Evolutionary conservation across 768 basidiomycete genomes (phyloP).

Genomic region (Rhodotorula babjevae): DNA sequence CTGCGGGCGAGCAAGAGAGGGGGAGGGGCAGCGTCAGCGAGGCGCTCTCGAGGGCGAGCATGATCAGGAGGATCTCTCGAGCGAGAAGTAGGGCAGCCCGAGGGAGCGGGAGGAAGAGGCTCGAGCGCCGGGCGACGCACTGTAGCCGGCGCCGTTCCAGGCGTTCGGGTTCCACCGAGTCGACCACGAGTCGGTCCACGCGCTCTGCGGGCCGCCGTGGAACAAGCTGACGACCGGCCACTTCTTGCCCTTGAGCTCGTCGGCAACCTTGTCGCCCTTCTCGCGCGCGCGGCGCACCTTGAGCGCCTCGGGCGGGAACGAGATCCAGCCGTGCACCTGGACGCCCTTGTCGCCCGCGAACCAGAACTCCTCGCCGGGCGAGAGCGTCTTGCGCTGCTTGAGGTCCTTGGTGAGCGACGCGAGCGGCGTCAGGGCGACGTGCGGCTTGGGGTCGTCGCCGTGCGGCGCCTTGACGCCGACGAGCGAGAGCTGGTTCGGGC

Average conservation of each 20-base stretch:
- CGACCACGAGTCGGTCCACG: constrained; percentile 88
- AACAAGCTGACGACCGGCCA: constrained; percentile 69
- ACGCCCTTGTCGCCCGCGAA: constrained; percentile 75
- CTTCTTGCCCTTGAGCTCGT: constrained; percentile 49
- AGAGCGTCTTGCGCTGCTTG: constrained; percentile 59
- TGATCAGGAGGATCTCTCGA: too few species aligned
- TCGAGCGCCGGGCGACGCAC: background rate
- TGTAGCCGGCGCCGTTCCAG: constrained; percentile 83
- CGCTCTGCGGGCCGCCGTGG: constrained; percentile 53
- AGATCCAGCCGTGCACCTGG: constrained; percentile 75
- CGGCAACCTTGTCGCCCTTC: constrained; percentile 52
- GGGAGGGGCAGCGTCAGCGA: background rate
- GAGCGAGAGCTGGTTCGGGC: constrained; percentile 74
- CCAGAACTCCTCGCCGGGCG: constrained; percentile 73
- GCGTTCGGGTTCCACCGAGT: constrained; percentile 77
- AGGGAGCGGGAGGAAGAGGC: too few species aligned
- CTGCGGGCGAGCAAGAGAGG: background rate
- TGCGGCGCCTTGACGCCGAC: constrained; percentile 47
- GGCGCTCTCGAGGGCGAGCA: too few species aligned
- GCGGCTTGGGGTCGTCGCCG: constrained; percentile 50
- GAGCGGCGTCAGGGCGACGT: constrained; percentile 37
- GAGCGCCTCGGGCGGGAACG: constrained; percentile 74
- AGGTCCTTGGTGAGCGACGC: constrained; percentile 58
- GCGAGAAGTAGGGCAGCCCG: too few species aligned
- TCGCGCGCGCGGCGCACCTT: constrained; percentile 36